Evolutionary conservation across 2,329 filamentous ascomycete genomes (phyloP).

Genomic region (Diaporthe humulicola): DNA sequence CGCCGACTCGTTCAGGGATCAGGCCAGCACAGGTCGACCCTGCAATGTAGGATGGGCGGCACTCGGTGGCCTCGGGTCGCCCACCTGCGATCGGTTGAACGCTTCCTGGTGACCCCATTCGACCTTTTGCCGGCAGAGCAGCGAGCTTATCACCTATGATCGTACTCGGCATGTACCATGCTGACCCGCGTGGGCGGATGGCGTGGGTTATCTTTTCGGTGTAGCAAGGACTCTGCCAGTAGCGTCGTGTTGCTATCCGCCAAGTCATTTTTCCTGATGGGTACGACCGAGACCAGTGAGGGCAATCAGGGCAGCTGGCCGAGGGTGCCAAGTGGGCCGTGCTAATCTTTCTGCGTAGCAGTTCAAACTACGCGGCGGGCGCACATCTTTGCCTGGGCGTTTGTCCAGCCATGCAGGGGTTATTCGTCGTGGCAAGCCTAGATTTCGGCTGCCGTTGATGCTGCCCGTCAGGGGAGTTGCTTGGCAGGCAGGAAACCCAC

Average conservation of each 20-base stretch:
- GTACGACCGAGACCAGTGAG: too few relatives aligned
- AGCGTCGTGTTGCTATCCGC: background rate
- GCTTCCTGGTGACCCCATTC: background rate
- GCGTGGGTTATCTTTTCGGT: background rate
- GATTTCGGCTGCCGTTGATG: background rate
- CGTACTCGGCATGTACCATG: background rate
- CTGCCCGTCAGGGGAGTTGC: conserved; percentile 8
- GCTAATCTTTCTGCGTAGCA: conserved; percentile 18
- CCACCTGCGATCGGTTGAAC: background rate
- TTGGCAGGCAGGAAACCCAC: background rate
- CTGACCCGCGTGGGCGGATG: background rate
- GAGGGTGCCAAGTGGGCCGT: conserved; percentile 5
- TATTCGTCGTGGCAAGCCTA: background rate
- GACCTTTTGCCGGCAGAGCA: background rate
- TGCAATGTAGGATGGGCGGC: background rate
- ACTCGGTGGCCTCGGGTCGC: background rate
- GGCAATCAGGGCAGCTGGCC: background rate
- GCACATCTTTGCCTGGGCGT: conserved; percentile 1
- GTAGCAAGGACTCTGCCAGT: background rate
- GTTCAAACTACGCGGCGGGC: background rate
- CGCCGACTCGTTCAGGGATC: background rate
- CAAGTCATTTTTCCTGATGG: background rate
- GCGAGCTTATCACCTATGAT: background rate
- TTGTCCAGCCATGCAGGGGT: background rate
- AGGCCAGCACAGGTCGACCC: background rate